Base-by-base conservation (phyloP, 768 basidiomycete species). In the Leccinum longicurvipes region DNA sequence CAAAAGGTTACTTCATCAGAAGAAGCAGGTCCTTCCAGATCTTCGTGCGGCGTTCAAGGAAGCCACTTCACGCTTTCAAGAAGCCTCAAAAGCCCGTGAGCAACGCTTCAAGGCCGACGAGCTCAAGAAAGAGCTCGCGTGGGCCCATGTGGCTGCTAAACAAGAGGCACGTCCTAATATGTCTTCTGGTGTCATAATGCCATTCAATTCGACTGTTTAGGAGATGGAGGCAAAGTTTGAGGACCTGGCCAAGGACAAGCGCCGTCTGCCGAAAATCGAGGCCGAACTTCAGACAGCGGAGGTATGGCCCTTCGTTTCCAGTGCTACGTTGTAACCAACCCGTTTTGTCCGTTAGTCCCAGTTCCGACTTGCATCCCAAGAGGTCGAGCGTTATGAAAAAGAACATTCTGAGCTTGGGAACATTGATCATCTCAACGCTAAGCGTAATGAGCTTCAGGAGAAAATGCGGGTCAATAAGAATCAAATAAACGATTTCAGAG, bases 61-160 rank as follows among this genome's bases (percentile, higher is more conserved):
- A 47, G 85, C 86, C 0, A 74, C 74, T 2, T 67, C 74, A 2
- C 82, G 85, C 23, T 86, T 84, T 57, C 77, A 86, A 54, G 89
- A 92, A 59, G 93, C 93, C 0, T 70, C 80, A 8, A 88, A 86
- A 57, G 88, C 91, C 10, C 73, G 85, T 1, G 82, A 89, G 59
- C 86, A 89, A 65, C 82, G 84, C 59, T 73, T 79, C 62, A 87
- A 82, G 68, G 80, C 78, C 4, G 82, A 86, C 32, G 84, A 86
- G 31, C 73, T 92, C 50, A 87, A 88, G 76, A 84, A 82, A 59
- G 89, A 94, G 70, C 72, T 91, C 19, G 93, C 92, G 3, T 97
- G 95, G 94, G 82, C 92, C 14, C 87, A 90, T 63, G 89, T 96
- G 21, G 78, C 76, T 14, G 72, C 73, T 9, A 93, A 94, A 67